Conservation (phyloP, 345 rosid species). For the Pugionium dolabratum region DNA sequence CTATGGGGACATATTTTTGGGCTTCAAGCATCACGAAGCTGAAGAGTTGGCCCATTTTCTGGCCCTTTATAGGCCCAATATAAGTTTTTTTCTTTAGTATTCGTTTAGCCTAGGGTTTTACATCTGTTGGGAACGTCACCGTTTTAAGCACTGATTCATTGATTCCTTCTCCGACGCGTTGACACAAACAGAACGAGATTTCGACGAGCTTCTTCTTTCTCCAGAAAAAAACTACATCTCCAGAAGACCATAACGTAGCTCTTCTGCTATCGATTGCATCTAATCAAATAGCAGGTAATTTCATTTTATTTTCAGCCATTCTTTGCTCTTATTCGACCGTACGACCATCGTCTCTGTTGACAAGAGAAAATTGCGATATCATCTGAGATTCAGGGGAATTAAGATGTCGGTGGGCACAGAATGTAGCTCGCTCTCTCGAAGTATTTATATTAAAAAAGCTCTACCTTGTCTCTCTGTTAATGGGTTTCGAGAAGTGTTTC, state of each 20-base stretch:
- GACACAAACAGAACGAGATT: conserved; percentile 1
- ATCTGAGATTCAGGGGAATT: neutral
- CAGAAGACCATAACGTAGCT: neutral
- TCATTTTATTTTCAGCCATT: neutral
- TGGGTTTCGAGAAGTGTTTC: neutral
- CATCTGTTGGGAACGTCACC: neutral
- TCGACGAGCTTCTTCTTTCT: neutral
- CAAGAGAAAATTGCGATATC: neutral
- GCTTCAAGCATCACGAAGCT: no score
- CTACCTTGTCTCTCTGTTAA: neutral
- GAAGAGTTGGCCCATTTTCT: no score
- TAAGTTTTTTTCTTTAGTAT: neutral
- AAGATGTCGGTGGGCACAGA: neutral
- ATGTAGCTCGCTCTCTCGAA: neutral
- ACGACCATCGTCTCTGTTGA: conserved; percentile 1
- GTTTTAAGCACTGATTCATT: neutral
- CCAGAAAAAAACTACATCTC: neutral
- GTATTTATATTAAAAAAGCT: neutral
- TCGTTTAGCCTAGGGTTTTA: neutral
- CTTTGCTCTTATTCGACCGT: neutral
- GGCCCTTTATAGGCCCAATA: neutral
- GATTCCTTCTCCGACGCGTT: neutral
- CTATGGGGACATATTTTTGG: no score
- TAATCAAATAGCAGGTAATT: conserved; percentile 10
- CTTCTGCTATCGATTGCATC: neutral